phyloP scores from a whole-genome alignment of 2,329 filamentous ascomycete genomes.

The Aciculosporium take region DNA sequence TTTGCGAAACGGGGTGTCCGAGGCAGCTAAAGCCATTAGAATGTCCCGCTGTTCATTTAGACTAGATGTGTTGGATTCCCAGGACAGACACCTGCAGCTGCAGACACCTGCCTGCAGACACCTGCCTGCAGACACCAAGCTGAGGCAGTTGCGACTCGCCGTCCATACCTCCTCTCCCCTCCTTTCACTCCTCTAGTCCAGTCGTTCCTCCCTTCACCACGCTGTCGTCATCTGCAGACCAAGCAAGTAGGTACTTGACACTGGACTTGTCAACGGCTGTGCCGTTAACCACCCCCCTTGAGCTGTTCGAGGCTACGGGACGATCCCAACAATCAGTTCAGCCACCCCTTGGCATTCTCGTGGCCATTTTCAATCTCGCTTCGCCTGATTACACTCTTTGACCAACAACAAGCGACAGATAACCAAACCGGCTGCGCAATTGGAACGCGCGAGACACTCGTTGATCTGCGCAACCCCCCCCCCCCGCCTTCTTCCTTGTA shows the following conservation, averaged over 20 bases:
- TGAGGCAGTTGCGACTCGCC: too few relatives aligned
- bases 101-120: too few relatives aligned
- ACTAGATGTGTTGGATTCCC: too few relatives aligned
- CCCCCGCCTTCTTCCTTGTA: not conserved
- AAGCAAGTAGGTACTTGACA: too few relatives aligned
- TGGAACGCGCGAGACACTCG: not conserved
- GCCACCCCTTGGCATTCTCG: conserved; percentile 1
- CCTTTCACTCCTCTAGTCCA: not conserved
- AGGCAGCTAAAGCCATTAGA: too few relatives aligned
- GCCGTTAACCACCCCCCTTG: not conserved
- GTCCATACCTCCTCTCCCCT: too few relatives aligned
- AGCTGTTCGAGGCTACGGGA: not conserved
- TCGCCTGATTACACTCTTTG: not conserved
- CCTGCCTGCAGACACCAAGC: too few relatives aligned
- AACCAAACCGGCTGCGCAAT: not conserved
- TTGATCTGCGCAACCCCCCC: too few relatives aligned
- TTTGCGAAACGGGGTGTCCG: too few relatives aligned
- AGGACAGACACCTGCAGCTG: too few relatives aligned
- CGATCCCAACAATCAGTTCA: not conserved
- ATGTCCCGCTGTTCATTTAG: too few relatives aligned
- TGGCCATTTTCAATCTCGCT: conserved; percentile 2
- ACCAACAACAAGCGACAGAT: not conserved
- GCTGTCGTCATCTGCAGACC: conserved; percentile 1
- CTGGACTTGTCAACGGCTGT: not conserved
- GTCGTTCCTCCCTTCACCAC: not conserved